Percentiles rank a stretch among this genome's conserved stretches.
phyloP scores from a whole-genome alignment of 148 eudicot species.

The Cornus controversa region DNA sequence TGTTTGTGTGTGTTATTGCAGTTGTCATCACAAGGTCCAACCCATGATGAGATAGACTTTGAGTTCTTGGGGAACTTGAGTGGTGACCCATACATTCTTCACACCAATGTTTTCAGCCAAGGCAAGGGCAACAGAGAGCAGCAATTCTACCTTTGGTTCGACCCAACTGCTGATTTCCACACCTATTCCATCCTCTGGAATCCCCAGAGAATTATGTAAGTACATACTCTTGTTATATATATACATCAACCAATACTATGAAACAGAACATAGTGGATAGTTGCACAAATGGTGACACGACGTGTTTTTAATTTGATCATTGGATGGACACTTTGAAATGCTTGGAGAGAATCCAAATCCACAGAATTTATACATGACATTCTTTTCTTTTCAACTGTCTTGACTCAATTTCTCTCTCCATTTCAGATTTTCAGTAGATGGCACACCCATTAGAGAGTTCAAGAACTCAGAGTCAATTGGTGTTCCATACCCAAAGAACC shows the following conservation, averaged over 20 bases:
- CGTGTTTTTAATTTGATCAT: too few relatives aligned
- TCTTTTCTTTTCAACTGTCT: too few relatives aligned
- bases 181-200: conserved; percentile 27
- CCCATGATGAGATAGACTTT: conserved; percentile 30
- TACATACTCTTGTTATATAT: neutral
- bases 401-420: too few relatives aligned
- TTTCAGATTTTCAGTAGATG: conserved; percentile 30
- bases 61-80: conserved; percentile 32
- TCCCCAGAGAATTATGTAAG: conserved; percentile 25
- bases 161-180: conserved; percentile 23
- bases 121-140: conserved; percentile 25
- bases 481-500: conserved; percentile 27
- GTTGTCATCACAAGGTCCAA: conserved; percentile 26
- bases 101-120: conserved; percentile 30
- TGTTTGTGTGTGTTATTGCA: neutral
- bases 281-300: too few relatives aligned
- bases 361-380: too few relatives aligned
- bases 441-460: conserved; percentile 26
- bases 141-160: conserved; percentile 27
- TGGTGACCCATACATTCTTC: conserved; percentile 26
- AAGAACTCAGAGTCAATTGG: conserved; percentile 27
- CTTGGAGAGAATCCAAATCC: too few relatives aligned
- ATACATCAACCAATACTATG: too few relatives aligned
- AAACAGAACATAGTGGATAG: too few relatives aligned
- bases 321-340: too few relatives aligned